These are phyloP conservation scores for Rhizopogon salebrosus DNA, from an alignment of 768 basidiomycete genomes.

Conservation along the genomic window DNA sequence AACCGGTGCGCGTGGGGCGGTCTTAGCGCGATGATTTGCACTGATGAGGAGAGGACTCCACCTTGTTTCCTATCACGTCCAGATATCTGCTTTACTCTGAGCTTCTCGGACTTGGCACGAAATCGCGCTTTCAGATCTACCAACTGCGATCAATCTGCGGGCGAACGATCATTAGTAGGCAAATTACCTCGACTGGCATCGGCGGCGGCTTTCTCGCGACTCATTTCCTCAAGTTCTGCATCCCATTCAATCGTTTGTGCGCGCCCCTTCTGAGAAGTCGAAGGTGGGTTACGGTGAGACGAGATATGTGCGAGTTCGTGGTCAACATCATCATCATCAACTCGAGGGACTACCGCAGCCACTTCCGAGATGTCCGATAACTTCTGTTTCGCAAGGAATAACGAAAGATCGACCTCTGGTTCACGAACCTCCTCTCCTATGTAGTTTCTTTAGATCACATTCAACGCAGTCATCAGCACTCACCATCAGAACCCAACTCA, in stretches of 20 bases:
- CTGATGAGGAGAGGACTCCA: slow-evolving; percentile 6
- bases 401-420: slow-evolving; percentile 67
- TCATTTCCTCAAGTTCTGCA: slow-evolving; percentile 56
- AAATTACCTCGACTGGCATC: slow-evolving; percentile 69
- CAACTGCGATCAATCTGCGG: background rate
- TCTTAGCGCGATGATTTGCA: background rate
- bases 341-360: slow-evolving; percentile 19
- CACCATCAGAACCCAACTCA: slow-evolving; percentile 69
- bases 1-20: background rate
- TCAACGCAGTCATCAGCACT: slow-evolving; percentile 7
- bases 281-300: slow-evolving; percentile 16
- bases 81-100: slow-evolving; percentile 33
- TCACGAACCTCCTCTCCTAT: slow-evolving; percentile 63
- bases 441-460: background rate
- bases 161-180: background rate
- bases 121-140: slow-evolving; percentile 59
- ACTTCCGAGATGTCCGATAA: slow-evolving; percentile 29
- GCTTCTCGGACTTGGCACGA: slow-evolving; percentile 46
- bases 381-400: slow-evolving; percentile 61
- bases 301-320: slow-evolving; percentile 49
- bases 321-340: slow-evolving; percentile 56
- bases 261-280: slow-evolving; percentile 53
- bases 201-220: slow-evolving; percentile 63
- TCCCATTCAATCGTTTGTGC: slow-evolving; percentile 67
- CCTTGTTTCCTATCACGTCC: slow-evolving; percentile 36